phyloP scores from a whole-genome alignment of 352 stramenopile species.

The Peronospora farinosa region DNA sequence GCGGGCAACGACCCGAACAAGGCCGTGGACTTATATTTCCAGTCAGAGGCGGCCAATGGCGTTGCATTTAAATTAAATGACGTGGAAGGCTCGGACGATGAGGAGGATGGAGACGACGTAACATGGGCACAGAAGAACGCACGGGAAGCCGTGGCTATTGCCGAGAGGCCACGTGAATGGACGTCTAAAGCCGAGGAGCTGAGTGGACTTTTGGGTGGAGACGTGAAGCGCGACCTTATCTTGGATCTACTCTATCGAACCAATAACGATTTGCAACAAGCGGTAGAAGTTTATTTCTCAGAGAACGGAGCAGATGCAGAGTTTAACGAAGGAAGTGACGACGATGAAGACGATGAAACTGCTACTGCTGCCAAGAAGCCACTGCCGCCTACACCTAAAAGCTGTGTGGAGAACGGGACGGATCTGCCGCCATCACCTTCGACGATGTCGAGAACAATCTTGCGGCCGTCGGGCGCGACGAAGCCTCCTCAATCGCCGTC shows the following conservation, averaged over 20 bases:
- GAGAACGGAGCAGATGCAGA: constrained; percentile 47
- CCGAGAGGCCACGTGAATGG: constrained; percentile 17
- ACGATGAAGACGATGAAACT: constrained; percentile 40
- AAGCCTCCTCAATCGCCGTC: constrained; percentile 21
- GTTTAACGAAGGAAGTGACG: constrained; percentile 39
- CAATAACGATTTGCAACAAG: constrained; percentile 67
- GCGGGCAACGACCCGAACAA: constrained; percentile 76
- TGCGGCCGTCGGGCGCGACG: constrained; percentile 21
- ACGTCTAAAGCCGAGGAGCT: constrained; percentile 46
- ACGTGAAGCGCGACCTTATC: constrained; percentile 54
- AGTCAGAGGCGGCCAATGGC: constrained; percentile 43
- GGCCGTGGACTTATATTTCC: constrained; percentile 75
- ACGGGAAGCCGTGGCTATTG: too few relatives aligned
- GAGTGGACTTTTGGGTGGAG: constrained; percentile 63
- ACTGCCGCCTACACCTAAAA: constrained; percentile 7
- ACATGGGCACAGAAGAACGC: constrained; percentile 5
- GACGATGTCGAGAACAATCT: constrained; percentile 8
- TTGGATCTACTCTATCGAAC: constrained; percentile 50
- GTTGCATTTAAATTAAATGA: constrained; percentile 42
- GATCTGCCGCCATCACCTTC: constrained; percentile 12
- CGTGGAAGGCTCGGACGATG: constrained; percentile 41
- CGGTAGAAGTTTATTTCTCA: constrained; percentile 74
- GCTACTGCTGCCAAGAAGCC: constrained; percentile 19
- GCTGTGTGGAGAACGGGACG: constrained; percentile 8
- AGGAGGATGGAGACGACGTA: constrained; percentile 28